Conservation (phyloP, 192 early-diverging fungal species). For the Haplosporangium gracile region DNA sequence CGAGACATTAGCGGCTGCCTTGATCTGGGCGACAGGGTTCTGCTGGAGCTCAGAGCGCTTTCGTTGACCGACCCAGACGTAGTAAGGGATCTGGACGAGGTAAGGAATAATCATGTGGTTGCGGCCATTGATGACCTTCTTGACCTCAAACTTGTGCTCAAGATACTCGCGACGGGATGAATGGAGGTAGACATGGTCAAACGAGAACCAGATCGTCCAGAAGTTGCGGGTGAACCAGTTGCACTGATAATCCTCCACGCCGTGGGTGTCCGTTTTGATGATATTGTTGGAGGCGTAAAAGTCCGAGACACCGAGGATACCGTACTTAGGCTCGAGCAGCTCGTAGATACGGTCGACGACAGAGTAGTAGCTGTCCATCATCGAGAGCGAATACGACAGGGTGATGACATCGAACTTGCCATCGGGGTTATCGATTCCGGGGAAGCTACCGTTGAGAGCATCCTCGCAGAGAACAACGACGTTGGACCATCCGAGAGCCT, state of each 20-base stretch:
- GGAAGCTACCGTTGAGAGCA: slow-evolving; percentile 77
- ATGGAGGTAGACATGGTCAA: slow-evolving; percentile 86
- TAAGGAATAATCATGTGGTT: slow-evolving; percentile 83
- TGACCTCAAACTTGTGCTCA: slow-evolving; percentile 83
- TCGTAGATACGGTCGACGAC: slow-evolving; percentile 76
- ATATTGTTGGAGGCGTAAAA: slow-evolving; percentile 79
- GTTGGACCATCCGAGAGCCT: slow-evolving; percentile 83
- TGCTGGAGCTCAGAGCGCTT: slow-evolving; percentile 15
- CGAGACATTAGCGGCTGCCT: slow-evolving; percentile 9
- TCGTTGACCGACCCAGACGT: slow-evolving; percentile 84
- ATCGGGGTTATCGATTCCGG: slow-evolving; percentile 66
- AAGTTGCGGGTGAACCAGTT: slow-evolving; percentile 86
- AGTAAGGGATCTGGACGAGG: slow-evolving; percentile 86
- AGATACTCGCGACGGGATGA: slow-evolving; percentile 87
- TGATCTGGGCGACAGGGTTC: background rate
- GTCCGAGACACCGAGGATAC: slow-evolving; percentile 84
- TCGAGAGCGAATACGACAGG: slow-evolving; percentile 91
- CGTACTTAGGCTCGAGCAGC: slow-evolving; percentile 68
- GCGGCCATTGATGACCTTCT: slow-evolving; percentile 78
- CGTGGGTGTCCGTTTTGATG: slow-evolving; percentile 58
- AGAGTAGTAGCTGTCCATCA: slow-evolving; percentile 82
- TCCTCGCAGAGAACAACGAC: slow-evolving; percentile 86
- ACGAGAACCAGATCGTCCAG: slow-evolving; percentile 91
- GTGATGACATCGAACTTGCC: slow-evolving; percentile 82
- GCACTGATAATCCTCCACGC: slow-evolving; percentile 74